Percentiles rank a stretch among this genome's conserved stretches.
These are phyloP conservation scores for Silene conica DNA, from an alignment of 148 eudicot genomes.

Conservation along the genomic window DNA sequence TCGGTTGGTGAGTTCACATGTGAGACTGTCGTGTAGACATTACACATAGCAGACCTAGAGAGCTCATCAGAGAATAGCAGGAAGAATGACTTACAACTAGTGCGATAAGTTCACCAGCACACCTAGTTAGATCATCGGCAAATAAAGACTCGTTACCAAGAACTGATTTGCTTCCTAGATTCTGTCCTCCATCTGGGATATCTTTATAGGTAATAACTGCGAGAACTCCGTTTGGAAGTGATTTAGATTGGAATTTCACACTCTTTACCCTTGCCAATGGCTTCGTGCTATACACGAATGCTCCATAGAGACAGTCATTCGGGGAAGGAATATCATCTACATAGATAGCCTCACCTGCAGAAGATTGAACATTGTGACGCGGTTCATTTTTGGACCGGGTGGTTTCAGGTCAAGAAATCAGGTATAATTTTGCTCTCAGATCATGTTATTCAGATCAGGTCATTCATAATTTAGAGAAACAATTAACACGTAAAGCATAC, in stretches of 20 bases:
- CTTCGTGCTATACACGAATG: slow-evolving; percentile 81
- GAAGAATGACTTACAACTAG: slow-evolving; percentile 55
- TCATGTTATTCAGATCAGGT: too few species aligned
- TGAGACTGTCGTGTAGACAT: too few species aligned
- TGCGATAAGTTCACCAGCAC: slow-evolving; percentile 79
- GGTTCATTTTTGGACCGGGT: too few species aligned
- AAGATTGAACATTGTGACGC: background rate
- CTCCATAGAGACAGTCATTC: slow-evolving; percentile 72
- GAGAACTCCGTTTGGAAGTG: slow-evolving; percentile 45
- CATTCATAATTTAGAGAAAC: too few species aligned
- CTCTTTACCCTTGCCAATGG: slow-evolving; percentile 67
- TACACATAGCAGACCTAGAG: too few species aligned
- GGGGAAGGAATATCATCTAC: slow-evolving; percentile 99
- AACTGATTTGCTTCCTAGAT: slow-evolving; percentile 46
- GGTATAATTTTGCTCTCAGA: too few species aligned
- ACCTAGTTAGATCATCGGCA: slow-evolving; percentile 67
- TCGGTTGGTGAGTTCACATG: too few species aligned
- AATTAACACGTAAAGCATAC: slow-evolving; percentile 33
- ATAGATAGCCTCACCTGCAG: slow-evolving; percentile 80
- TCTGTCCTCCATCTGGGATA: slow-evolving; percentile 69
- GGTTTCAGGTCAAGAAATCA: too few species aligned
- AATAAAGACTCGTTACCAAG: slow-evolving; percentile 66
- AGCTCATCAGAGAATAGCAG: too few species aligned
- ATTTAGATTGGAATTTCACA: slow-evolving; percentile 42
- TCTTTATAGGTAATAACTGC: slow-evolving; percentile 57